Conservation (phyloP, 805 yeast species). For the Candida anglica region DNA sequence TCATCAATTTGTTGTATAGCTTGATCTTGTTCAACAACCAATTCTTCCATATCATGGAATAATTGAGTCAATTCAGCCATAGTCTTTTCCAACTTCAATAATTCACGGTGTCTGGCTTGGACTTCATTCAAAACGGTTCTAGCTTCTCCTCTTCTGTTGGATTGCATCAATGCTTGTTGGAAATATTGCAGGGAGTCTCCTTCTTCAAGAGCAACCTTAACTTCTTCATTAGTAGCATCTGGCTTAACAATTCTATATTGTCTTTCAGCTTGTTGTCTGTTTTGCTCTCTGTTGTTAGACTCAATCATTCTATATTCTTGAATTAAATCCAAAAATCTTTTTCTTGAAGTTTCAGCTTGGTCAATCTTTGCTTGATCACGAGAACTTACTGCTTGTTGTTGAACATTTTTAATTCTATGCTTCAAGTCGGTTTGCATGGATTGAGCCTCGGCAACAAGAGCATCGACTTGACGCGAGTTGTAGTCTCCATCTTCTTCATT, state of each 20-base stretch:
- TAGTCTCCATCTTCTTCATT: conserved; percentile 45
- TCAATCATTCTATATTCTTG: conserved; percentile 85
- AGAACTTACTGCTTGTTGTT: conserved; percentile 55
- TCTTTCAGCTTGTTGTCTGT: conserved; percentile 83
- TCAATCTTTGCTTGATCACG: conserved; percentile 75
- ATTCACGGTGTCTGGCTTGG: conserved; percentile 91
- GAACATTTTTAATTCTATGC: conserved; percentile 70
- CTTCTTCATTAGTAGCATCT: conserved; percentile 78
- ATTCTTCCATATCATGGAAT: conserved; percentile 92
- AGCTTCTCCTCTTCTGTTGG: conserved; percentile 91
- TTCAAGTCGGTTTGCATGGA: conserved; percentile 74
- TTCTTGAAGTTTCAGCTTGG: conserved; percentile 87
- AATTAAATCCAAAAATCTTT: conserved; percentile 78
- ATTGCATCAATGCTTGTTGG: conserved; percentile 84
- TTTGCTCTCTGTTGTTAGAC: conserved; percentile 78
- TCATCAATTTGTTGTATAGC: conserved; percentile 79
- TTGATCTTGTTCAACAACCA: conserved; percentile 93
- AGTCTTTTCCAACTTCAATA: conserved; percentile 89
- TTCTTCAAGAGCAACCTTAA: conserved; percentile 80
- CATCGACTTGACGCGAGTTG: conserved; percentile 72
- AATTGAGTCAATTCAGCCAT: conserved; percentile 94
- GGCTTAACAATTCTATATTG: conserved; percentile 90
- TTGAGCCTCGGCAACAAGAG: conserved; percentile 71
- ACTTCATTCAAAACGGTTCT: conserved; percentile 93
- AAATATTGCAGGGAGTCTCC: conserved; percentile 83